Base-by-base conservation (phyloP, 805 yeast species). In the Torulaspora microellipsoides region DNA sequence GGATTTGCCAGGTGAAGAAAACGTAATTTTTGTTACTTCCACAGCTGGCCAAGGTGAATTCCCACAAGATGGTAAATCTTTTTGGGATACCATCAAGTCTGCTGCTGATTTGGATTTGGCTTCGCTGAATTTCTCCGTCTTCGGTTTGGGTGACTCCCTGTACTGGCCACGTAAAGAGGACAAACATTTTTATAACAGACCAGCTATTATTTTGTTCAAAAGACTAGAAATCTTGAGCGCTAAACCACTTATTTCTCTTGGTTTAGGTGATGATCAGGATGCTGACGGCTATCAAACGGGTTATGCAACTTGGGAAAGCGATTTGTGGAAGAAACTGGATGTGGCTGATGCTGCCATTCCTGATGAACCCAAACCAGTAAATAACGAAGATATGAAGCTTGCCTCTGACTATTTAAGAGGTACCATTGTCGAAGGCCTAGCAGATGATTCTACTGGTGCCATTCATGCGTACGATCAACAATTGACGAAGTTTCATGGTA, bases 121-220 rank as follows among this genome's bases (percentile, higher is more conserved):
- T 45, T 82, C 82, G 51, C 56, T 86, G 27, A 67, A 70, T 17
- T 73, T 90, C 56, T 75, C 95, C 7, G 78, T 88, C 0, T 89
- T 93, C 60, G 99, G 99, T 0, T 68, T 93, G 3, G 99, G 99
- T 36, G 98, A 93, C 62, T 83, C 96, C 38, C 78, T 78, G 60
- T 89, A 91, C 71, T 91, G 98, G 98, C 98, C 98, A 56, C 80
- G 98, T 69, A 86, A 87, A 65, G 95, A 91, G 67, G 98, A 91
- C 69, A 81, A 81, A 55, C 91, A 85, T 64, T 91, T 86, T 70
- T 91, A 88, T 70, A 91, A 91, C 72, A 90, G 89, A 64, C 98
- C 98, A 12, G 78, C 83, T 14, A 75, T 75, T 52, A 96, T 89
- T 64, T 69, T 91, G 51, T 71, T 67, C 60, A 77, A 76, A 50